These are phyloP conservation scores for Gentiana straminea DNA, from an alignment of 257 asterid species.

Conservation along the genomic window DNA sequence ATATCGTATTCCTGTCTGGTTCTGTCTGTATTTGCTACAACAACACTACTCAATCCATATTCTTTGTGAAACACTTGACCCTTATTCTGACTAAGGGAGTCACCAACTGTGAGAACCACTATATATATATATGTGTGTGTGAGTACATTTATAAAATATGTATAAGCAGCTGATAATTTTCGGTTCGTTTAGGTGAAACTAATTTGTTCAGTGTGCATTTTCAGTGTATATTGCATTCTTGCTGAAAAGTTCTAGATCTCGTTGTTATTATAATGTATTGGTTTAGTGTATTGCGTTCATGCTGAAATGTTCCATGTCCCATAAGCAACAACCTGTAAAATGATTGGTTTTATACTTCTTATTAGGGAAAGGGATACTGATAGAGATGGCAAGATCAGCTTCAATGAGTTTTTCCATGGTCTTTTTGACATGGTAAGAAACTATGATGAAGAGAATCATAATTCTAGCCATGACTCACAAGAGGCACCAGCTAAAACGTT, in stretches of 20 bases:
- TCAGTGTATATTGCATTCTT: too few species aligned
- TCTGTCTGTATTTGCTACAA: too few species aligned
- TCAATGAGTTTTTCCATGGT: slow-evolving; percentile 86
- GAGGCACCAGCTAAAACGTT: slow-evolving; percentile 43
- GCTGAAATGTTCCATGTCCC: neutral
- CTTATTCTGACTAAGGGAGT: too few species aligned
- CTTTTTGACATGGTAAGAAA: slow-evolving; percentile 70
- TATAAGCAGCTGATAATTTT: too few species aligned
- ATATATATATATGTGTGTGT: too few species aligned
- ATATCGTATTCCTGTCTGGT: too few species aligned
- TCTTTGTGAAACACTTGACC: too few species aligned
- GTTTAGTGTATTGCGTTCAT: neutral
- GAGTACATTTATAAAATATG: too few species aligned
- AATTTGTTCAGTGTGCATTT: too few species aligned
- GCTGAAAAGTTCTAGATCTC: neutral
- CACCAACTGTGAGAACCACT: too few species aligned
- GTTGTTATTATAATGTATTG: neutral
- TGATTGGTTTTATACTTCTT: slow-evolving; percentile 7
- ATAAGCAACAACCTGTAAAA: neutral
- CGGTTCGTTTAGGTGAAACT: too few species aligned
- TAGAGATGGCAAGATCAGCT: slow-evolving; percentile 72
- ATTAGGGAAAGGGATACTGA: slow-evolving; percentile 86
- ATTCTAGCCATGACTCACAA: slow-evolving; percentile 34
- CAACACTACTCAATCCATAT: too few species aligned
- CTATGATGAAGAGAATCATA: slow-evolving; percentile 60